Conservation (phyloP, 2,329 filamentous ascomycete species). For the Spiromastix sp. region DNA sequence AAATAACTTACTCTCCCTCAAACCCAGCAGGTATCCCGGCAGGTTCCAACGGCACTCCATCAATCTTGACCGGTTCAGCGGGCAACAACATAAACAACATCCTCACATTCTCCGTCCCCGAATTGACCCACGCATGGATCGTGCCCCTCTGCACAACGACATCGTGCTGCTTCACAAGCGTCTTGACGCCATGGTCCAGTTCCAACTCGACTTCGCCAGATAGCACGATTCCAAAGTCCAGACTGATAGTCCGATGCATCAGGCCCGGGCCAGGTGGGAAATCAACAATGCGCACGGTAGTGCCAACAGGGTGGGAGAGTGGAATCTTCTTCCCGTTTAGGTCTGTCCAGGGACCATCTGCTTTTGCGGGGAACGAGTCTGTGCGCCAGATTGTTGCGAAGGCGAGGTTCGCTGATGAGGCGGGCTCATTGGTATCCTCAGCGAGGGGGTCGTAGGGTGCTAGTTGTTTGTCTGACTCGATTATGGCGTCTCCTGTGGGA, state of each 20-base stretch:
- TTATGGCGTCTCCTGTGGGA: conserved; percentile 17
- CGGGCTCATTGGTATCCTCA: conserved; percentile 6
- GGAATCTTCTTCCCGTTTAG: conserved; percentile 17
- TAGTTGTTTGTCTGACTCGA: conserved; percentile 17
- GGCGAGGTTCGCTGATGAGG: conserved; percentile 9
- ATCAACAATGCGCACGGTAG: conserved; percentile 17
- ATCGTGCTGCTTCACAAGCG: conserved; percentile 17
- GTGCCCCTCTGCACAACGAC: conserved; percentile 21
- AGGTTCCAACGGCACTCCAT: conserved; percentile 12
- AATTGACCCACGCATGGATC: conserved; percentile 19
- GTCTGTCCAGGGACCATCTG: conserved; percentile 12
- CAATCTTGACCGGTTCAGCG: conserved; percentile 10
- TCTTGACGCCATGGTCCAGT: conserved; percentile 20
- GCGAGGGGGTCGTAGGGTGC: conserved; percentile 14
- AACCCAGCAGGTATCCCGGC: conserved; percentile 8
- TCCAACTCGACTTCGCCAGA: conserved; percentile 19
- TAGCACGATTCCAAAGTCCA: conserved; percentile 24
- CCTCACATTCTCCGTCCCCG: conserved; percentile 9
- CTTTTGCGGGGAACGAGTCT: conserved; percentile 13
- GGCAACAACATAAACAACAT: conserved; percentile 15
- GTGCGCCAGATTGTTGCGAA: conserved; percentile 19
- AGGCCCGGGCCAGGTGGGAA: conserved; percentile 16
- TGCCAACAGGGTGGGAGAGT: conserved; percentile 13
- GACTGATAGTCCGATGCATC: conserved; percentile 18
- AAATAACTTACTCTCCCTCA: no score